Evolutionary conservation across 2,329 filamentous ascomycete species (phyloP), one percentile per base, ranked within the genome.

Genomic region (Ophiosphaerella narmari): DNA sequence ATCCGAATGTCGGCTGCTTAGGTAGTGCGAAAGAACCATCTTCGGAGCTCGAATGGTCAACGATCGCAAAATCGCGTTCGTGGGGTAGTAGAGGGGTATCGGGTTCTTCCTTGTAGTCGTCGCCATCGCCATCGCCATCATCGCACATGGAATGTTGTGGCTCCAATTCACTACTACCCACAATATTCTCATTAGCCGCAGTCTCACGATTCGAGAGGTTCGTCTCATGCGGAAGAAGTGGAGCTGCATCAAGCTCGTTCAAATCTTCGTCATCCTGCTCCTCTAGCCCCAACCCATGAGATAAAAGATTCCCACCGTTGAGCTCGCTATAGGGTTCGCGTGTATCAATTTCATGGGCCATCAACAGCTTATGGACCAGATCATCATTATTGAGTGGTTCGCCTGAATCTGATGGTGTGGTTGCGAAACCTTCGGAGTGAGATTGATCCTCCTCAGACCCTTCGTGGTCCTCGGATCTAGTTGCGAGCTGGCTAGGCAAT

Each of bases 191-290:
- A 26, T 54, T 41, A 57, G 60, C 51, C 57, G 37, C 43, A 6
- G 38, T 41, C 42, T 54, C 57, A 46, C 59, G 56, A 46, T 32
- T 45, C 41, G 66, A 40, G 47, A 56, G 54, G 4, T 52, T 54
- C 46, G 68, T 67, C 54, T 77, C 74, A 34, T 77, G 73, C 18
- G 66, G 63, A 37, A 76, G 57, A 1, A 75, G 62, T 16, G 73
- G 74, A 16, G 62, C 57, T 7, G 60, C 49, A 23, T 67, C 62
- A 13, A 62, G 55, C 18, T 68, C 65, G 33, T 66, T 61, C 8
- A 23, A 14, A 2, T 59, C 57, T 26, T 62, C 46, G 40, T 52
- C 49, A 11, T 40, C 37, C 26, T 51, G 44, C 9, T 51, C 50
- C n/a, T 50, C 43, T 6, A 50, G 48, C 26, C 41, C 48, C 9